Base-by-base conservation (phyloP, 139 green algal genomes). In the Chlorella sp. region DNA sequence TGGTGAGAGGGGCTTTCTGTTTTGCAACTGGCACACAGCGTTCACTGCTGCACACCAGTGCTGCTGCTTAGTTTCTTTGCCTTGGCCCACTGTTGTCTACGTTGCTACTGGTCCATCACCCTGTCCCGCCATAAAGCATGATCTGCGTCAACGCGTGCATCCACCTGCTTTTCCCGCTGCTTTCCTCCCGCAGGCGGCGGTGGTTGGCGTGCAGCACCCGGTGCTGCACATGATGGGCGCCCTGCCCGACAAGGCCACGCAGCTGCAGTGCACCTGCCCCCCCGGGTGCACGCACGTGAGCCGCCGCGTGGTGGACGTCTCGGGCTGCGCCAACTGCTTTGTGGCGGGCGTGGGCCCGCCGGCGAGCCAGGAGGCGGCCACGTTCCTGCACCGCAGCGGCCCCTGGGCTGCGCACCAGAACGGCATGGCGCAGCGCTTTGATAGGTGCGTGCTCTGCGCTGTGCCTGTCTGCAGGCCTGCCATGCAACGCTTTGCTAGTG, bases 221-320 rank as follows among this genome's bases (percentile, higher is more conserved):
- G 63, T 70, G 10, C 42, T 80, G 34, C 59, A 73, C 69, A 64
- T 80, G 62, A 76, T 69, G 0, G 75, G 75, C 35, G 55, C 70
- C 55, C 75, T 80, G 63, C 69, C 69, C 6, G 31, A 69, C 17
- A 35, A 68, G 49, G 76, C 70, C 5, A 31, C 36, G 36, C 70
- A 74, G 70, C 35, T 81, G 70, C 32, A 64, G 55, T 34, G 35
- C 27, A 73, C 76, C 50, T 81, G 76, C 70, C 76, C 76, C 2
- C 2, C 55, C 51, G 55, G 31, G 33, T 81, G 76, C 70, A 71
- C 77, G 27, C 70, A 76, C 32, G 69, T 76, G 22, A 70, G 49
- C 62, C 34, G 35, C n/a, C 62, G 62, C 31, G 62, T 67, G n/a
- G 23, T 42, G 29, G 62, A 67, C 42, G 17, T 55, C 42, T 55